A percentile compares a stretch with the other conserved stretches of the same genome.
phyloP scores from a whole-genome alignment of 495 filamentous ascomycete species.

The Beverwykella pulmonaria region DNA sequence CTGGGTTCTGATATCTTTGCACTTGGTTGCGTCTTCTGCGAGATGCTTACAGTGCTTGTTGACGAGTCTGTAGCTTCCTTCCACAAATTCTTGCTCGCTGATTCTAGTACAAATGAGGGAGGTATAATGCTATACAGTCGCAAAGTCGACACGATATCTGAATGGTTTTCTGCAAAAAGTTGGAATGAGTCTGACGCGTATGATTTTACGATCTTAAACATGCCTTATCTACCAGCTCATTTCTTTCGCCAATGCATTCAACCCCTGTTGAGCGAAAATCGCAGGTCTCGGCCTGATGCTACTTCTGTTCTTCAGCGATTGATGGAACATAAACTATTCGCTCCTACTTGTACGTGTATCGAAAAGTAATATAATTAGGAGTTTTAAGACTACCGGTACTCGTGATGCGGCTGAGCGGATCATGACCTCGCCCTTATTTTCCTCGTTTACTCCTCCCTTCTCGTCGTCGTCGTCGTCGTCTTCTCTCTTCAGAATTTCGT shows the following conservation, averaged over 20 bases:
- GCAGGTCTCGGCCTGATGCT: background rate
- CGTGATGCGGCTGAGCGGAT: no score
- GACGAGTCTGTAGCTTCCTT: background rate
- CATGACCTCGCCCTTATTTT: no score
- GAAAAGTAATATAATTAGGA: no score
- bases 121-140: background rate
- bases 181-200: no score
- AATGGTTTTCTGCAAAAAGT: background rate
- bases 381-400: no score
- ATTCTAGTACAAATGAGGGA: background rate
- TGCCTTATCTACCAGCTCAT: background rate
- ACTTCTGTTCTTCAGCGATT: background rate
- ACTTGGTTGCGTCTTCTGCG: slow-evolving; percentile 12
- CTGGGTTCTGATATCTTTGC: slow-evolving; percentile 11
- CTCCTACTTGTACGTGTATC: no score
- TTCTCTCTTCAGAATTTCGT: no score
- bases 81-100: background rate
- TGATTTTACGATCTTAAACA: no score
- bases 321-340: no score
- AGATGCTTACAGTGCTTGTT: slow-evolving; percentile 9
- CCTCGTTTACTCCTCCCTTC: no score
- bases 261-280: background rate
- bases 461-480: no score
- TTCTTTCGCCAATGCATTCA: background rate
- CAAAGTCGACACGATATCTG: background rate